Base-by-base conservation (phyloP, 192 early-diverging fungal genomes). In the Coemansia sp. region DNA sequence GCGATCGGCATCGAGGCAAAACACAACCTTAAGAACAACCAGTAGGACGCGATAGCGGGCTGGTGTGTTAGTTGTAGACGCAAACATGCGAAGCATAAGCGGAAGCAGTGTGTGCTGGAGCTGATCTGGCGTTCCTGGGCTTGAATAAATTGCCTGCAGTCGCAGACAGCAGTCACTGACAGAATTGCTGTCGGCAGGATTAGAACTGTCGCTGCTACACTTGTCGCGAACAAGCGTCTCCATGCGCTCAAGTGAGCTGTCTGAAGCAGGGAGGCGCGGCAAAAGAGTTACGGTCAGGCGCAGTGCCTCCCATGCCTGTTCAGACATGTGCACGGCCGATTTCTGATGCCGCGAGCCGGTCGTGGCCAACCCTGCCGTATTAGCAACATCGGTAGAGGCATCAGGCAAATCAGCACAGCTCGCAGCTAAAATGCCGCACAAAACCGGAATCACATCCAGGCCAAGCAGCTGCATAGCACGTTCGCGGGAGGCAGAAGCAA, bases 51-150 rank as follows among this genome's bases (percentile, higher is more conserved):
- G 77, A 65, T 92, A 87, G 9, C 91, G 86, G 5, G 89, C 75
- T 22, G 67, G 69, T 4, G 82, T 54, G 49, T 91, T 87, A 11
- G 90, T 86, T 0, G 89, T 90, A 0, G 86, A 83, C 1, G 81
- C 67, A 62, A 91, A 92, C 1, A 94, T 83, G 48, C 90, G 85
- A 29, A 92, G 77, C 58, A 93, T 50, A 13, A 90, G 75, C 7
- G 93, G 93, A 8, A 93, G 66, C 18, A 92, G 54, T n/a, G 71
- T 49, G 20, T 64, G 29, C 48, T 68, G 74, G 18, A 77, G 24
- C 50, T 70, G 73, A 39, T 75, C 43, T 12, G 62, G 64, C 2
- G 61, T 43, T 0, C 13, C 38, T 6, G 73, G 35, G 23, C 68
- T 59, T 7, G 63, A 13, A 24, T 65, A 29, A 11, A 61, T 53